phyloP scores from a whole-genome alignment of 352 stramenopile species.

The Phytophthora sp. region DNA sequence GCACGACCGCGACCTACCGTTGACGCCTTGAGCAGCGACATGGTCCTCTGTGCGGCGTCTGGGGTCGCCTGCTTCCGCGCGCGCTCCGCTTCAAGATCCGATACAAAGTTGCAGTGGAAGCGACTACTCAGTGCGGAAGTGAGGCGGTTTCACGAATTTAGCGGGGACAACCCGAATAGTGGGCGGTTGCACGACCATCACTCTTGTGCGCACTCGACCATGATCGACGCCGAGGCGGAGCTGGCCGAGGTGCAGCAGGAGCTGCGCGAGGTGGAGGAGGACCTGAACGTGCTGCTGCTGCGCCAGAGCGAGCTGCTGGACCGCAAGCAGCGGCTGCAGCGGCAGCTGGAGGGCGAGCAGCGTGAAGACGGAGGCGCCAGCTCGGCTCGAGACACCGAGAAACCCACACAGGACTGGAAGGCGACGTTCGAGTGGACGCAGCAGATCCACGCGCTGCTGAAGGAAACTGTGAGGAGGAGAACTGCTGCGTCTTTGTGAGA shows the following conservation, averaged over 20 bases:
- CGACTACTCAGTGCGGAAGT: slow-evolving; percentile 20
- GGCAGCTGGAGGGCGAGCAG: slow-evolving; percentile 24
- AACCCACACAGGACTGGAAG: slow-evolving; percentile 40
- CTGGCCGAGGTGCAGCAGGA: slow-evolving; percentile 61
- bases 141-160: slow-evolving; percentile 20
- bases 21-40: slow-evolving; percentile 86
- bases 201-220: neutral
- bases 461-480: slow-evolving; percentile 16
- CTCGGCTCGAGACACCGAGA: neutral
- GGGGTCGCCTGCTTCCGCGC: slow-evolving; percentile 21
- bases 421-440: slow-evolving; percentile 48
- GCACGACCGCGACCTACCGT: slow-evolving; percentile 41
- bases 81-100: slow-evolving; percentile 29
- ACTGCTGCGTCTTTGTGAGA: neutral
- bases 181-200: neutral
- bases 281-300: slow-evolving; percentile 51
- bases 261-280: slow-evolving; percentile 59
- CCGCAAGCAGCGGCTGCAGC: slow-evolving; percentile 49
- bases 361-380: neutral
- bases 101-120: slow-evolving; percentile 22
- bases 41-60: slow-evolving; percentile 17
- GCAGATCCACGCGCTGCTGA: slow-evolving; percentile 37
- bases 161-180: slow-evolving; percentile 1
- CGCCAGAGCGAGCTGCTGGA: slow-evolving; percentile 62
- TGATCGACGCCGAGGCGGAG: slow-evolving; percentile 44